Evolutionary conservation across 805 yeast species (phyloP), one percentile per base, ranked within the genome.

Genomic region (Candida coquimbonensis): DNA sequence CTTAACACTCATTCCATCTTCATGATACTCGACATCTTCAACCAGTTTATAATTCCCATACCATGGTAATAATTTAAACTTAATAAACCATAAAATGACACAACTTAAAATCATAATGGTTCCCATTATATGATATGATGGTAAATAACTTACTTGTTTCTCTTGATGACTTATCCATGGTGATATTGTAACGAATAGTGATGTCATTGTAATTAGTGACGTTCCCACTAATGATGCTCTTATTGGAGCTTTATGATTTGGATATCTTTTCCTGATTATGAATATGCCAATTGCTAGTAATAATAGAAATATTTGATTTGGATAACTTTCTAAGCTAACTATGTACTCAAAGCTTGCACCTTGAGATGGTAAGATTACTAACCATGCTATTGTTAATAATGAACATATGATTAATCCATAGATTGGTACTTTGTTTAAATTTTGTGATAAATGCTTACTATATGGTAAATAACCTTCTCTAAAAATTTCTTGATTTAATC

Each of bases 401-500:
- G 67, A 63, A 41, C 68, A 64, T 1, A 67, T 43, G 1, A 65
- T 33, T 26, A 80, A 59, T 0, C 81, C 65, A 16, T 74, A 75
- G 21, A 80, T 56, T 3, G 87, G 86, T 1, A 83, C 77, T 19
- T 74, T 75, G 47, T 60, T 81, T 68, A 72, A 69, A 50, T 80
- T 80, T 7, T 77, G 71, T 0, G 83, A 77, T 73, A 80, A 65
- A 31, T 65, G 51, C 21, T 53, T 56, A 4, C 81, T 71, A 46
- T 66, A 75, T 9, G 87, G 87, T 13, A 80, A 55, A 46, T 69
- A 76, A 0, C 86, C 86, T 53, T 80, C 85, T 46, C 83, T 66
- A 52, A 81, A 79, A 5, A 76, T 75, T 58, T 80, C 86, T 56
- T 81, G 87, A 50, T 77, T 77, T 66, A 77, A 74, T 56, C 87